Evolutionary conservation across 352 stramenopile species (phyloP).

Genomic region (Globisporangium spiculum): DNA sequence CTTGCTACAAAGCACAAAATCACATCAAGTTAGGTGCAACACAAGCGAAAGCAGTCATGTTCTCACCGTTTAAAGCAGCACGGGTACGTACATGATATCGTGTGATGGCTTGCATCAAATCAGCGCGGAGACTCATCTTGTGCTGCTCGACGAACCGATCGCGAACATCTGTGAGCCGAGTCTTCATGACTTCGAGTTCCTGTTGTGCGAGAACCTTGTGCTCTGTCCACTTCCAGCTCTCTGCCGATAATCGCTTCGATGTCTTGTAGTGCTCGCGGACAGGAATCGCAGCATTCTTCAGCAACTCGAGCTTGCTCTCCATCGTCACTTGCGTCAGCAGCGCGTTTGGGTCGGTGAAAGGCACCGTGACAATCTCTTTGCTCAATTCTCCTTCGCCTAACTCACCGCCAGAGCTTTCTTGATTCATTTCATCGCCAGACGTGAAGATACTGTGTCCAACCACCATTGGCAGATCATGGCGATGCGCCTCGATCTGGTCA

Average conservation of each 20-base stretch:
- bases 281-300: constrained; percentile 45
- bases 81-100: constrained; percentile 44
- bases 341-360: constrained; percentile 28
- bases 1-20: constrained; percentile 30
- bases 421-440: neutral
- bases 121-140: constrained; percentile 31
- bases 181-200: constrained; percentile 57
- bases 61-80: neutral
- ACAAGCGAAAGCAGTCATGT: neutral
- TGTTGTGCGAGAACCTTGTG: constrained; percentile 43
- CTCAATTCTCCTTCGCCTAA: neutral
- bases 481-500: constrained; percentile 24
- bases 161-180: constrained; percentile 46
- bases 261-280: constrained; percentile 62
- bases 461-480: constrained; percentile 51
- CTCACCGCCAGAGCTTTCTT: neutral
- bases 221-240: constrained; percentile 64
- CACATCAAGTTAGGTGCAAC: neutral
- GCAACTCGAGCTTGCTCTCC: constrained; percentile 61
- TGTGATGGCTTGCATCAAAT: constrained; percentile 39
- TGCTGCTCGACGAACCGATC: constrained; percentile 58
- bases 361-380: constrained; percentile 20
- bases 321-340: constrained; percentile 52
- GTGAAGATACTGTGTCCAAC: constrained; percentile 58
- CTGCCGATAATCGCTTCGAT: constrained; percentile 38